Conservation (phyloP, 495 filamentous ascomycete genomes). For the Xylaria sp. region DNA sequence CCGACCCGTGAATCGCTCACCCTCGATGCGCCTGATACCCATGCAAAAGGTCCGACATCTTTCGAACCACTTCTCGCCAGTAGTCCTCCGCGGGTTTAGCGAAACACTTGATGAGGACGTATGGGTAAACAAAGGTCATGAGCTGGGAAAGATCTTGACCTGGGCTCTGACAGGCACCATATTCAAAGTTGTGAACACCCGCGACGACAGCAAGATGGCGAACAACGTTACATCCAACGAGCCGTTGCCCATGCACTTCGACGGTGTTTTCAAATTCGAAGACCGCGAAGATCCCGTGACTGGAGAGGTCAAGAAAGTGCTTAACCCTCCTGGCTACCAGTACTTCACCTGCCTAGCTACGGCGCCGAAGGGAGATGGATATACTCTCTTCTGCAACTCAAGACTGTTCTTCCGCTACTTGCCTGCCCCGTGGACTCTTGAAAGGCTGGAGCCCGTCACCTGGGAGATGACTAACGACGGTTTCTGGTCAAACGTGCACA, state of each 20-base stretch:
- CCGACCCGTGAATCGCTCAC: conserved; percentile 6
- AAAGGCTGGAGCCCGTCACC: not conserved
- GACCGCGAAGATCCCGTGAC: not conserved
- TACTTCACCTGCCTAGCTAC: not conserved
- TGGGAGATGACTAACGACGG: conserved; percentile 11
- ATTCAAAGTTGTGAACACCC: not conserved
- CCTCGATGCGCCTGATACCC: conserved; percentile 14
- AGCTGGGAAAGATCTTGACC: not conserved
- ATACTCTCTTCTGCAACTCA: conserved; percentile 16
- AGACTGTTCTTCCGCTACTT: conserved; percentile 8
- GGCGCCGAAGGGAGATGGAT: conserved; percentile 1
- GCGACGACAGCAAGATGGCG: conserved; percentile 1
- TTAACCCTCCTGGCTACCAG: conserved; percentile 6
- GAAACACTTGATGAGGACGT: conserved; percentile 10
- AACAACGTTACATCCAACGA: not conserved
- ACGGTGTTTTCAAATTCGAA: not conserved
- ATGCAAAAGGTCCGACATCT: conserved; percentile 12
- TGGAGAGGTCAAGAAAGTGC: not conserved
- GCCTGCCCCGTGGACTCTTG: not conserved
- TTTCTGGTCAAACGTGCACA: not conserved
- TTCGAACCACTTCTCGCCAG: conserved; percentile 16
- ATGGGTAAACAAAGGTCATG: conserved; percentile 1
- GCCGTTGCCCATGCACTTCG: not conserved
- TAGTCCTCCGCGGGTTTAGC: not conserved
- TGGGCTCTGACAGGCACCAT: not conserved